Evolutionary conservation across 768 basidiomycete genomes (phyloP), one percentile per base, ranked within the genome.

Genomic region (Dacryopinax spathularia): DNA sequence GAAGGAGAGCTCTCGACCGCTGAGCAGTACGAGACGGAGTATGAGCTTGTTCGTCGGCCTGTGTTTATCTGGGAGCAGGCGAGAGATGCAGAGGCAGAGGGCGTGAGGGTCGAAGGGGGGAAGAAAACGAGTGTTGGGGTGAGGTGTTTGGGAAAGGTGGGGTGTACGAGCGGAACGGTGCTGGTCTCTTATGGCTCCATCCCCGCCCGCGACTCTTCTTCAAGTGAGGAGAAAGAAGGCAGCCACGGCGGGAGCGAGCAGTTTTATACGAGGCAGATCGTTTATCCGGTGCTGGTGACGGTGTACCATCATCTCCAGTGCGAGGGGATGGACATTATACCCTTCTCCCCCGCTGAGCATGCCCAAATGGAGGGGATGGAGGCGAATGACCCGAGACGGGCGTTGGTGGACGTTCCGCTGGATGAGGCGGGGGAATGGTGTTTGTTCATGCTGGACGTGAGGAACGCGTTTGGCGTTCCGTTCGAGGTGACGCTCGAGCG

Each of bases 281-380:
- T 86, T 33, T 91, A 91, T 70, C 92, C 94, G 3, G 80, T 98
- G 66, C 80, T 88, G 69, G 88, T 96, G 64, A 95, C 94, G 2
- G 96, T 98, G 13, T 96, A 97, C 72, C 89, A 90, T 68, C 94
- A 94, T 79, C 82, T 98, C 31, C 90, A 95, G 72, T 90, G 89
- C 69, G 81, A 86, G 66, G 79, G 80, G 36, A 87, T 97, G 84
- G 86, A 90, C 67, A 78, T 96, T 65, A 74, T 91, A 34, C 84
- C 88, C 15, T 83, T 89, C 66, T 78, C 80, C 13, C 71, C 68
- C 25, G 41, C 64, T 18, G 64, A 66, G 22, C 67, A 68, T 18
- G 60, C 67, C 33, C 68, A n/a, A n/a, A n/a, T 66, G 39, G 66
- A 60, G 9, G 67, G 69, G 44, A 66, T 70, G 43, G 69, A 69